These are phyloP conservation scores for Acacia confusa DNA, from an alignment of 306 rosid genomes.

Conservation along the genomic window DNA sequence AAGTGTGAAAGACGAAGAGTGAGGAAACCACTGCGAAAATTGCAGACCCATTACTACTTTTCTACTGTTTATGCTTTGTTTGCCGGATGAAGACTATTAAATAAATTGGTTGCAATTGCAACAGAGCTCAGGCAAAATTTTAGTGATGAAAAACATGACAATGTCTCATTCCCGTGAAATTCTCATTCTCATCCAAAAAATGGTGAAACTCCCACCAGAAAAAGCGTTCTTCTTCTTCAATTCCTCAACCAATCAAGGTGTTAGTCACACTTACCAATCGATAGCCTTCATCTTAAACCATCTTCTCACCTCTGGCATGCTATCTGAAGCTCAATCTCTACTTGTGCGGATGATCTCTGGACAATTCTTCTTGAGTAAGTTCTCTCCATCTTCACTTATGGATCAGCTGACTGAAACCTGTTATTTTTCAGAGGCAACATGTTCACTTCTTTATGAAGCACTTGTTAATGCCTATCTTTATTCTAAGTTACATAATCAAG, in stretches of 20 bases:
- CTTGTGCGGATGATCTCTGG: conserved; percentile 54
- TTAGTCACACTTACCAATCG: conserved; percentile 53
- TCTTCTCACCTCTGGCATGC: conserved; percentile 48
- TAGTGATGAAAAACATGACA: conserved; percentile 9
- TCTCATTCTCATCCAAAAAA: conserved; percentile 55
- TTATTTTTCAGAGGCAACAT: conserved; percentile 19
- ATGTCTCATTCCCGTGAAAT: conserved; percentile 45
- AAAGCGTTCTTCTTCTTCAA: conserved; percentile 57
- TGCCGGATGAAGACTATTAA: not conserved
- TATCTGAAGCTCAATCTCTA: conserved; percentile 50
- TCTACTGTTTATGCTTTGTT: not conserved
- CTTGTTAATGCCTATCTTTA: conserved; percentile 56
- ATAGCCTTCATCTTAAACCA: conserved; percentile 47
- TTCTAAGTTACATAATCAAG: conserved; percentile 49
- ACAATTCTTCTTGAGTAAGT: conserved; percentile 40
- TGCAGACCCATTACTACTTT: not conserved
- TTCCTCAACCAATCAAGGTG: conserved; percentile 36
- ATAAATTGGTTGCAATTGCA: not conserved
- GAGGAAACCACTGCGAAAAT: not conserved
- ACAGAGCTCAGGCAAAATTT: not conserved
- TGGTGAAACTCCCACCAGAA: conserved; percentile 61
- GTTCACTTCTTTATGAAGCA: conserved; percentile 42
- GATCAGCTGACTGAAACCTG: conserved; percentile 43
- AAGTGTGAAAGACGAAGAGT: no score
- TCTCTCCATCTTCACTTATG: conserved; percentile 51